These are phyloP conservation scores for Stereocaulon alpinum DNA, from an alignment of 495 filamentous ascomycete genomes.

Conservation along the genomic window DNA sequence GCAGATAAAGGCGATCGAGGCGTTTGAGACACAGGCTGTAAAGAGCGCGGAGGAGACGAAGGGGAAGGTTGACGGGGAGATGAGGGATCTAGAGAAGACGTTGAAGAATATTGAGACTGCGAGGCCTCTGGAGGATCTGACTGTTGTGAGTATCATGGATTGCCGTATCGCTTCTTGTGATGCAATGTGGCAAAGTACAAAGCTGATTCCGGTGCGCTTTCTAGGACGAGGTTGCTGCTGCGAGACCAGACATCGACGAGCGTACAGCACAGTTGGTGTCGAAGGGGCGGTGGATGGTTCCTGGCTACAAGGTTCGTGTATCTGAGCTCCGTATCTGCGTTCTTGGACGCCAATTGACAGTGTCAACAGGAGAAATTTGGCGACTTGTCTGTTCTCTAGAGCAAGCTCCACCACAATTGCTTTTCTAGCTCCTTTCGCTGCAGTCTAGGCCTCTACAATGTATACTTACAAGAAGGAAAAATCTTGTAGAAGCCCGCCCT, in stretches of 20 bases:
- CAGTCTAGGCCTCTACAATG: constrained; percentile 1
- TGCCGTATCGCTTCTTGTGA: neutral
- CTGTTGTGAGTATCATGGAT: constrained; percentile 66
- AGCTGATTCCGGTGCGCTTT: constrained; percentile 18
- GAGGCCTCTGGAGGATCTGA: constrained; percentile 92
- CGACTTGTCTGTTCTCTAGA: constrained; percentile 85
- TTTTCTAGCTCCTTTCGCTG: neutral
- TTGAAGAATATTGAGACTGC: constrained; percentile 95
- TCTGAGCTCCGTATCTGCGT: neutral
- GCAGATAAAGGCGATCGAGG: constrained; percentile 95
- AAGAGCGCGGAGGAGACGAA: constrained; percentile 96
- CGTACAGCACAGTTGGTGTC: constrained; percentile 83
- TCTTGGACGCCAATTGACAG: neutral
- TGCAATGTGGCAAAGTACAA: neutral
- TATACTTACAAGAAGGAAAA: neutral
- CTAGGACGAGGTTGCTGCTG: constrained; percentile 88
- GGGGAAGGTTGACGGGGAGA: constrained; percentile 83
- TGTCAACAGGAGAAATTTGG: constrained; percentile 84
- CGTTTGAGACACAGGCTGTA: constrained; percentile 92
- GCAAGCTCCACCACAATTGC: constrained; percentile 7
- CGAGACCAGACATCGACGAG: constrained; percentile 91
- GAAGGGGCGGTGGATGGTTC: constrained; percentile 94
- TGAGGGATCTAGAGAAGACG: constrained; percentile 84
- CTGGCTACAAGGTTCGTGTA: constrained; percentile 86
- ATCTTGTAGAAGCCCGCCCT: neutral